phyloP scores from a whole-genome alignment of 768 basidiomycete species.

The Ramaria rubella region DNA sequence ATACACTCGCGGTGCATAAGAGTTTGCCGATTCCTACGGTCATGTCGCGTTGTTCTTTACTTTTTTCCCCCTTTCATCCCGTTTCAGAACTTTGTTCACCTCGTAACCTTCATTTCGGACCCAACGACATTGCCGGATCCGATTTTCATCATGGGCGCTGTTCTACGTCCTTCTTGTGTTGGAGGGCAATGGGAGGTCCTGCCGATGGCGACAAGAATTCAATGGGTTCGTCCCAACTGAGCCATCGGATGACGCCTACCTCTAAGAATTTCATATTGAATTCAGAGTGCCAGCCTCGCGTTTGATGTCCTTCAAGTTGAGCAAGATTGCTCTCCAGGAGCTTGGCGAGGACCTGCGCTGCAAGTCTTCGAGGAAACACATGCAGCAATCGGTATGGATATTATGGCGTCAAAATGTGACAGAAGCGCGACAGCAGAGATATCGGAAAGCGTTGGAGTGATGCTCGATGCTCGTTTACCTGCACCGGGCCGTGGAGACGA shows the following conservation, averaged over 20 bases:
- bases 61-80: neutral
- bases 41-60: neutral
- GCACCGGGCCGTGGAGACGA: neutral
- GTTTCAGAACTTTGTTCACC: neutral
- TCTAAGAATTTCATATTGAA: neutral
- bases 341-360: neutral
- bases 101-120: neutral
- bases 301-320: neutral
- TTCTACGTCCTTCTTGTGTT: neutral
- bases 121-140: neutral
- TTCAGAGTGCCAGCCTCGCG: neutral
- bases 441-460: neutral
- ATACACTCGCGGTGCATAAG: neutral
- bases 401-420: neutral
- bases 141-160: neutral
- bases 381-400: neutral
- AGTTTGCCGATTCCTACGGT: neutral
- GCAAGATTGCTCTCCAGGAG: neutral
- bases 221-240: neutral
- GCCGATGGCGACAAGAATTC: neutral
- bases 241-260: neutral
- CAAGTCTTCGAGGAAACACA: neutral
- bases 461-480: neutral
- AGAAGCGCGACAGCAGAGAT: neutral
- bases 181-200: neutral